Evolutionary conservation across 805 yeast species (phyloP).

Genomic region (Ogataea ramenticola): DNA sequence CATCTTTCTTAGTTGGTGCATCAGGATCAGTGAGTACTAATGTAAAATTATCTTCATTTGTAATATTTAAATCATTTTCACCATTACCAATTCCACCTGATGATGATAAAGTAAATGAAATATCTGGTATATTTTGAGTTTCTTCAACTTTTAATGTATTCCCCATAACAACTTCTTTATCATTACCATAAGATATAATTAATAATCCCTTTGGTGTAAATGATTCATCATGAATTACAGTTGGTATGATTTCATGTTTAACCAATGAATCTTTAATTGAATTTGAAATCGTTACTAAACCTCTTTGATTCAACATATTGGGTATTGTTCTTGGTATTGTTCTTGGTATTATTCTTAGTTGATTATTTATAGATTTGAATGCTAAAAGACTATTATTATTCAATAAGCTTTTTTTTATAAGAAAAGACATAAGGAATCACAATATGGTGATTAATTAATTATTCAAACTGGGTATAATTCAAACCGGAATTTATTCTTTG

Average conservation of each 20-base stretch:
- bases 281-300: conserved; percentile 44
- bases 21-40: conserved; percentile 88
- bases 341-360: neutral
- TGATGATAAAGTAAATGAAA: conserved; percentile 54
- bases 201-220: conserved; percentile 44
- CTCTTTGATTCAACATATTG: conserved; percentile 5
- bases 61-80: conserved; percentile 33
- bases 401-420: neutral
- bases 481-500: too few species aligned
- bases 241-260: conserved; percentile 46
- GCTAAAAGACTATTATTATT: neutral
- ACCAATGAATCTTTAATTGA: conserved; percentile 43
- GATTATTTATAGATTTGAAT: neutral
- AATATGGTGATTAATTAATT: neutral
- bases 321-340: neutral
- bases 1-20: conserved; percentile 79
- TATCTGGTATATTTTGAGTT: conserved; percentile 59
- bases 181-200: conserved; percentile 55
- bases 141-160: conserved; percentile 58
- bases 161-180: conserved; percentile 68
- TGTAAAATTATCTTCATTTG: conserved; percentile 50
- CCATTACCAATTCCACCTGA: too few species aligned
- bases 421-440: neutral
- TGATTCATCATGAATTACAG: conserved; percentile 35
- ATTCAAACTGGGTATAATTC: neutral